phyloP scores from a whole-genome alignment of 2,329 filamentous ascomycete genomes.

The Colletotrichum graminicola region DNA sequence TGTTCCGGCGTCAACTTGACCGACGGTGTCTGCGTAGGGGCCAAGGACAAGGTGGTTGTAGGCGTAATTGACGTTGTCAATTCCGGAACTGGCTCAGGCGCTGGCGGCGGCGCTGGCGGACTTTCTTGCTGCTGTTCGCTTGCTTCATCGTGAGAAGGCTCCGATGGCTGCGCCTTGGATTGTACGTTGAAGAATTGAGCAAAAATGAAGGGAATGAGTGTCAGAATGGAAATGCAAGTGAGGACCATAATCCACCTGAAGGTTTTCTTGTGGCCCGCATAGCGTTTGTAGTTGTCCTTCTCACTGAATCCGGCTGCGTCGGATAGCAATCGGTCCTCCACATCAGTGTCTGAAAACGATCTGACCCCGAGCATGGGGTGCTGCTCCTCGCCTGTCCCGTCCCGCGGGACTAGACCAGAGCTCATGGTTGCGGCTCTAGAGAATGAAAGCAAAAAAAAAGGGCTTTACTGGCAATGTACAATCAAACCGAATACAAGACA shows the following conservation, averaged over 20 bases:
- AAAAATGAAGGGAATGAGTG: slow-evolving; percentile 37
- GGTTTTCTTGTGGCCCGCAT: slow-evolving; percentile 25
- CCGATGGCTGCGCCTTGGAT: slow-evolving; percentile 21
- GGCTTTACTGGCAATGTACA: slow-evolving; percentile 9
- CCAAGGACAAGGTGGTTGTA: slow-evolving; percentile 5
- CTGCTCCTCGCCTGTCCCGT: slow-evolving; percentile 36
- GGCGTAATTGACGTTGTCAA: slow-evolving; percentile 18
- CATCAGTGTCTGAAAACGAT: slow-evolving; percentile 31
- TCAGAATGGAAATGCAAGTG: slow-evolving; percentile 35
- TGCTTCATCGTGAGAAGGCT: slow-evolving; percentile 23
- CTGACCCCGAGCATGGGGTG: slow-evolving; percentile 36
- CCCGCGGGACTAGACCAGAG: slow-evolving; percentile 37
- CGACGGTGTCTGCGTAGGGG: slow-evolving; percentile 29
- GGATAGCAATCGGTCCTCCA: slow-evolving; percentile 31
- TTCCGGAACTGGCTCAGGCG: slow-evolving; percentile 3
- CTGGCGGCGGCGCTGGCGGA: neutral
- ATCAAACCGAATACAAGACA: neutral
- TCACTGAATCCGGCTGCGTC: slow-evolving; percentile 23
- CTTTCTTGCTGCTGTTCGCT: slow-evolving; percentile 27
- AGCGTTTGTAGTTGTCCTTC: slow-evolving; percentile 24
- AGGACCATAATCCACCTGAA: slow-evolving; percentile 37
- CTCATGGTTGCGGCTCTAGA: slow-evolving; percentile 22
- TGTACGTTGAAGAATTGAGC: slow-evolving; percentile 38
- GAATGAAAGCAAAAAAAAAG: neutral
- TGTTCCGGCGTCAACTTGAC: slow-evolving; percentile 30